phyloP scores from a whole-genome alignment of 1,139 yeast genomes.

The Candida glucosophila region DNA sequence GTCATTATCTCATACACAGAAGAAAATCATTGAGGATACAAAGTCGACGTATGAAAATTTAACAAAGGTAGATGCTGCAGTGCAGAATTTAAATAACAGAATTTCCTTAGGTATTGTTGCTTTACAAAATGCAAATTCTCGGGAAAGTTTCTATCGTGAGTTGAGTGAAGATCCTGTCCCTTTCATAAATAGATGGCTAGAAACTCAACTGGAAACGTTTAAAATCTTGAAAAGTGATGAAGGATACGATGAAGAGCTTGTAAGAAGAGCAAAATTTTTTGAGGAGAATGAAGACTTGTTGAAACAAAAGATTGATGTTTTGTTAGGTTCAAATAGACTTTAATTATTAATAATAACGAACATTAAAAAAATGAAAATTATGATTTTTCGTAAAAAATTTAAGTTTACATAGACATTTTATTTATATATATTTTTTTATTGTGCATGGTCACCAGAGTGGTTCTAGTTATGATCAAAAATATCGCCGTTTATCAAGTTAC shows the following conservation, averaged over 20 bases:
- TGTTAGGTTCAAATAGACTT: slow-evolving; percentile 36
- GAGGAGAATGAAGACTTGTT: slow-evolving; percentile 59
- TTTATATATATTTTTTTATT: too few species aligned
- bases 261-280: slow-evolving; percentile 76
- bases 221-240: slow-evolving; percentile 78
- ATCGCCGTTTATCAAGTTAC: too few species aligned
- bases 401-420: too few species aligned
- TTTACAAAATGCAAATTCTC: slow-evolving; percentile 46
- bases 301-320: slow-evolving; percentile 66
- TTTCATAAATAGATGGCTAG: slow-evolving; percentile 66
- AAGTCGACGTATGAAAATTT: slow-evolving; percentile 31
- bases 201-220: slow-evolving; percentile 66
- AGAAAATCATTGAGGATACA: slow-evolving; percentile 30
- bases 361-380: too few species aligned
- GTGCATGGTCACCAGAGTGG: too few species aligned
- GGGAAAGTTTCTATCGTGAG: slow-evolving; percentile 57
- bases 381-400: too few species aligned
- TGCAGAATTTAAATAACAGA: slow-evolving; percentile 50
- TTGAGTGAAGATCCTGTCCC: slow-evolving; percentile 70
- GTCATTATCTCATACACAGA: slow-evolving; percentile 30
- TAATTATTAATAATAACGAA: too few species aligned
- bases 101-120: slow-evolving; percentile 57
- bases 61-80: slow-evolving; percentile 37
- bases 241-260: slow-evolving; percentile 84
- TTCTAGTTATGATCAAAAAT: too few species aligned